Evolutionary conservation across 768 basidiomycete species (phyloP).

Genomic region (Neoboletus magnificus): DNA sequence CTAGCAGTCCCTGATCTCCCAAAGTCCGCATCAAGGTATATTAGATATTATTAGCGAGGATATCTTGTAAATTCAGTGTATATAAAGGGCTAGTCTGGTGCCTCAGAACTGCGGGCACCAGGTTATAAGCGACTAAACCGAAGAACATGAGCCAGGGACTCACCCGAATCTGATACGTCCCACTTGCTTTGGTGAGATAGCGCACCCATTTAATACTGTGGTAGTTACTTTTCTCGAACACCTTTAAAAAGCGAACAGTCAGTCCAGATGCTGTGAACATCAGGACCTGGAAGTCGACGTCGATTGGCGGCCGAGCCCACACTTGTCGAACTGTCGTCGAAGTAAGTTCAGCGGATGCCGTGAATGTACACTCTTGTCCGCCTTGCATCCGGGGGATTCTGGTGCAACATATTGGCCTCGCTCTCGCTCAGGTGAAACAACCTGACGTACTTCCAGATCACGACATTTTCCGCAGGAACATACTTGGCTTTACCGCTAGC

Average conservation of each 20-base stretch:
- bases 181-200: constrained; percentile 91
- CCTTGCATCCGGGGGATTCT: constrained; percentile 94
- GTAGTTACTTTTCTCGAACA: constrained; percentile 95
- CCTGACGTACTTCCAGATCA: constrained; percentile 90
- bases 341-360: constrained; percentile 78
- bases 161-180: constrained; percentile 91
- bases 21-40: constrained; percentile 19
- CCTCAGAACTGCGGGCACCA: constrained; percentile 26
- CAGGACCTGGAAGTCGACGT: constrained; percentile 97
- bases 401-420: constrained; percentile 2
- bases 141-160: constrained; percentile 32
- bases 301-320: constrained; percentile 97
- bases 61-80: constrained; percentile 25
- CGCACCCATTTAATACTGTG: constrained; percentile 95
- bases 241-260: constrained; percentile 95
- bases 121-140: not conserved
- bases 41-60: constrained; percentile 25
- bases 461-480: constrained; percentile 91
- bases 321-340: constrained; percentile 90
- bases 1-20: constrained; percentile 4
- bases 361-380: constrained; percentile 83
- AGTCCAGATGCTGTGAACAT: constrained; percentile 98
- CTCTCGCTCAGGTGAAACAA: not conserved
- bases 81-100: constrained; percentile 11
- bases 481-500: constrained; percentile 96